Conservation (phyloP, 805 yeast genomes). For the Pichia cephalocereana region DNA sequence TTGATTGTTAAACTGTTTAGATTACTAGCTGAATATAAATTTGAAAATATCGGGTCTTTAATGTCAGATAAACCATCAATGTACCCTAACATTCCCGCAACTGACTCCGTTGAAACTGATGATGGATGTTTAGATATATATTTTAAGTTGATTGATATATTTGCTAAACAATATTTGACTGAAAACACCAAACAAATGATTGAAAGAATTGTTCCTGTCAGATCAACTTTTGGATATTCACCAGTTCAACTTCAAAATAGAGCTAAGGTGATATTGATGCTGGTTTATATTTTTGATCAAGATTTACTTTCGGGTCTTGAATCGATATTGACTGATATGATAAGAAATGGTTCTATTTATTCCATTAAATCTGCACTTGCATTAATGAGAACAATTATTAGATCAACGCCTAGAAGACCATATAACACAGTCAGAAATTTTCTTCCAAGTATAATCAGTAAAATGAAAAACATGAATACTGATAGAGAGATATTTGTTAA, state of each 20-base stretch:
- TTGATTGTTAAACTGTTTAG: constrained; percentile 21
- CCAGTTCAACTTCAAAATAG: constrained; percentile 20
- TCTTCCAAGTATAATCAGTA: constrained; percentile 10
- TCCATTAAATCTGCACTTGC: constrained; percentile 6
- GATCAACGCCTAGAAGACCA: constrained; percentile 12
- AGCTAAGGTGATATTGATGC: constrained; percentile 21
- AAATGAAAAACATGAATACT: constrained; percentile 8
- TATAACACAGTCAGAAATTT: constrained; percentile 11
- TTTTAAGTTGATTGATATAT: constrained; percentile 21
- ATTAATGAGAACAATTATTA: constrained; percentile 4
- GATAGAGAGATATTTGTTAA: constrained; percentile 5
- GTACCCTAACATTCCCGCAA: constrained; percentile 11
- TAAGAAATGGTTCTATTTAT: constrained; percentile 5
- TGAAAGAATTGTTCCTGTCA: constrained; percentile 28
- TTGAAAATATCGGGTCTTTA: constrained; percentile 20
- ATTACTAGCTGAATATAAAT: constrained; percentile 18
- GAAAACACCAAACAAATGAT: constrained; percentile 14
- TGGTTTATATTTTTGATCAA: constrained; percentile 21
- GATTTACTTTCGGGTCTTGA: constrained; percentile 19
- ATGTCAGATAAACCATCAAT: constrained; percentile 2
- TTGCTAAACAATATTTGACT: constrained; percentile 12
- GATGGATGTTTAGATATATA: constrained; percentile 27
- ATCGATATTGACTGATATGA: constrained; percentile 14
- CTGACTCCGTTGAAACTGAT: constrained; percentile 5
- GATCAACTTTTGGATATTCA: constrained; percentile 21